Evolutionary conservation across 1,284 basidiomycete genomes (phyloP).

Genomic region (Coniferiporia weirii): DNA sequence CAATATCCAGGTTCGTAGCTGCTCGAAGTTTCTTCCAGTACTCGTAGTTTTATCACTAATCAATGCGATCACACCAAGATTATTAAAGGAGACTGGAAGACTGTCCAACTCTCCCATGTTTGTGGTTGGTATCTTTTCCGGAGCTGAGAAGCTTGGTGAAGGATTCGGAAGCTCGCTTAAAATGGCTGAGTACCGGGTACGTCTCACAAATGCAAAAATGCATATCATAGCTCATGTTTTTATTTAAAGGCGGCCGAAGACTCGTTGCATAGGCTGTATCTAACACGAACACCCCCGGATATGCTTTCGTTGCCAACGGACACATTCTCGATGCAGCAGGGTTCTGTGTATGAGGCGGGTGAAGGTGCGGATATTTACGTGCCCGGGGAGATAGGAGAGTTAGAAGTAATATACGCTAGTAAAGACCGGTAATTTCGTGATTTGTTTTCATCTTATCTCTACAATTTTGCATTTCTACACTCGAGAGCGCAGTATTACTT

Average conservation of each 20-base stretch:
- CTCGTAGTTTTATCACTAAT: neutral
- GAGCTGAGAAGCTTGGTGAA: constrained; percentile 86
- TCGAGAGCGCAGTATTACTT: neutral
- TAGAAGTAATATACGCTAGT: constrained; percentile 66
- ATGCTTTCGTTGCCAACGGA: constrained; percentile 62
- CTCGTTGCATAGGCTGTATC: constrained; percentile 74
- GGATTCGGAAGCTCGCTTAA: constrained; percentile 89
- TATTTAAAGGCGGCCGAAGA: constrained; percentile 73
- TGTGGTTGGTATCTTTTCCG: constrained; percentile 91
- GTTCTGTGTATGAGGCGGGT: constrained; percentile 38
- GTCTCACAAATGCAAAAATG: constrained; percentile 24
- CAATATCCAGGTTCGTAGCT: constrained; percentile 60
- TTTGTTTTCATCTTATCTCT: constrained; percentile 4
- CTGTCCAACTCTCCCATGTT: constrained; percentile 87
- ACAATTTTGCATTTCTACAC: neutral
- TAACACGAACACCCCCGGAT: constrained; percentile 68
- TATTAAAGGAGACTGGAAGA: constrained; percentile 91
- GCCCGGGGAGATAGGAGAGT: constrained; percentile 49
- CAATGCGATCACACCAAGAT: constrained; percentile 31
- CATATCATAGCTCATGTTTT: neutral
- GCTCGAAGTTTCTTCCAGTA: neutral
- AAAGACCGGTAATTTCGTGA: constrained; percentile 18
- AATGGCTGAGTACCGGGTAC: constrained; percentile 93
- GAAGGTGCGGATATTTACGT: constrained; percentile 38
- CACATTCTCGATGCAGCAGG: constrained; percentile 53